phyloP scores from a whole-genome alignment of 2,329 filamentous ascomycete species.

The Colletotrichum gloeosporioides region DNA sequence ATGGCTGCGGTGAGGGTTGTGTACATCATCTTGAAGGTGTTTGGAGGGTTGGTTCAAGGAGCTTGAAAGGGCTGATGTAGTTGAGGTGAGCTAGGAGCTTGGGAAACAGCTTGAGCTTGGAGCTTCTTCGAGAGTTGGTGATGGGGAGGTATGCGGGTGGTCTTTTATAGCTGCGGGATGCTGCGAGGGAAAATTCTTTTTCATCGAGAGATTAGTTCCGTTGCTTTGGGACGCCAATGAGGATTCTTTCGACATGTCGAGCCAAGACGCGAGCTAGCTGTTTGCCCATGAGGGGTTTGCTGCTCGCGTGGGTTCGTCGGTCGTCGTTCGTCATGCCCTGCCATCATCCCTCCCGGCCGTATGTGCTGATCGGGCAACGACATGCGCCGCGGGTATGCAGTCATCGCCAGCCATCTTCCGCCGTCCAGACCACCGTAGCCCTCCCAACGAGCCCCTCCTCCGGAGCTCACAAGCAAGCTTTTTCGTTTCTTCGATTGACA shows the following conservation, averaged over 20 bases:
- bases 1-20: constrained; percentile 18
- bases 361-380: not conserved
- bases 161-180: constrained; percentile 17
- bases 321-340: not conserved
- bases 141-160: not conserved
- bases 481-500: constrained; percentile 4
- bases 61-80: not conserved
- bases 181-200: not conserved
- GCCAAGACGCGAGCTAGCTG: constrained; percentile 5
- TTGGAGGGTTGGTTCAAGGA: not conserved
- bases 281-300: not conserved
- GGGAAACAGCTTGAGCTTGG: not conserved
- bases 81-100: not conserved
- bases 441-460: not conserved
- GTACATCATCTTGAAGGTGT: constrained; percentile 12
- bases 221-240: not conserved
- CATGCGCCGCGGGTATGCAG: not conserved
- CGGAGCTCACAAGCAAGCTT: not conserved
- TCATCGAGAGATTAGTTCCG: not conserved
- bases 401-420: not conserved
- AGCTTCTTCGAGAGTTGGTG: not conserved
- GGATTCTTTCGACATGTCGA: not conserved
- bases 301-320: constrained; percentile 1
- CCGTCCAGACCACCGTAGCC: not conserved
- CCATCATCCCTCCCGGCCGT: not conserved